phyloP scores from a whole-genome alignment of 2,329 filamentous ascomycete species.

The Daldinia sp. region DNA sequence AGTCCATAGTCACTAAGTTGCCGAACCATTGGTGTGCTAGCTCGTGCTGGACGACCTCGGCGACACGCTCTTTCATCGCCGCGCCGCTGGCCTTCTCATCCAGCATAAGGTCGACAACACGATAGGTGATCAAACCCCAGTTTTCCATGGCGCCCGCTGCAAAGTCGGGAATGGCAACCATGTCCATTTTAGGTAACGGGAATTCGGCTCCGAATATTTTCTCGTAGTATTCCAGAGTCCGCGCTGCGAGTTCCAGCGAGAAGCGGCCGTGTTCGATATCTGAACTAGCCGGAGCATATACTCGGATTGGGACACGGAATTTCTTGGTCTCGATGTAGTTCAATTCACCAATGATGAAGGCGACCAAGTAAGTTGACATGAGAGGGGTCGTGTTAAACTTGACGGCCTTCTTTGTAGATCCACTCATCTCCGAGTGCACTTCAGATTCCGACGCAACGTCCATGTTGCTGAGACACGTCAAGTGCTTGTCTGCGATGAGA shows the following conservation, averaged over 20 bases:
- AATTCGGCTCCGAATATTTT: slow-evolving; percentile 91
- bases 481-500: slow-evolving; percentile 86
- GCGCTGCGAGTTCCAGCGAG: slow-evolving; percentile 88
- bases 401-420: slow-evolving; percentile 81
- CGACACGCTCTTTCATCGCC: slow-evolving; percentile 89
- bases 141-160: slow-evolving; percentile 98
- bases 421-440: slow-evolving; percentile 71
- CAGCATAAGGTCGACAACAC: slow-evolving; percentile 88
- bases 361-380: slow-evolving; percentile 96
- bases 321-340: slow-evolving; percentile 92
- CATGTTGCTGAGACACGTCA: slow-evolving; percentile 98
- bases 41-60: slow-evolving; percentile 96
- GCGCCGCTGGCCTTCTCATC: slow-evolving; percentile 94
- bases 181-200: slow-evolving; percentile 93
- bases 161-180: slow-evolving; percentile 96
- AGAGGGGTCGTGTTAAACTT: slow-evolving; percentile 91
- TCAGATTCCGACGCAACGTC: slow-evolving; percentile 85
- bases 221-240: slow-evolving; percentile 93
- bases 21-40: slow-evolving; percentile 98
- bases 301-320: slow-evolving; percentile 91
- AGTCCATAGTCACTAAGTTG: slow-evolving; percentile 97
- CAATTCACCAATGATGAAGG: slow-evolving; percentile 93
- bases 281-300: slow-evolving; percentile 92
- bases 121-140: slow-evolving; percentile 96
- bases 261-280: slow-evolving; percentile 93